These are phyloP conservation scores for Penicillium atrosanguineum DNA, from an alignment of 495 filamentous ascomycete genomes.

Conservation along the genomic window DNA sequence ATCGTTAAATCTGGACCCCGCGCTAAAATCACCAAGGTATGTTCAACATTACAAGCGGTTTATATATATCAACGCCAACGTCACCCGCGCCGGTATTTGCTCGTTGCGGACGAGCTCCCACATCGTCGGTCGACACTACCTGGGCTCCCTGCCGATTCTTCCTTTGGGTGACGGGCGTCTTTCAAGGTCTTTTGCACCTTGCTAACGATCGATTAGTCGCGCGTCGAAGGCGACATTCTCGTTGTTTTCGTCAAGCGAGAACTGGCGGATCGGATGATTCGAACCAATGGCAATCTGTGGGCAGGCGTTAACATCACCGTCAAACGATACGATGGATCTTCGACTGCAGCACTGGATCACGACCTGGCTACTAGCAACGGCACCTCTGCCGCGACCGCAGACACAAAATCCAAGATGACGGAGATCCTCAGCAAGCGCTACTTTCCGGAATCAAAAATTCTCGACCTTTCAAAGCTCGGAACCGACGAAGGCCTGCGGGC, in stretches of 20 bases:
- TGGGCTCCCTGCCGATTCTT: constrained; percentile 33
- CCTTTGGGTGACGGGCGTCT: constrained; percentile 47
- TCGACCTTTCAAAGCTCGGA: constrained; percentile 74
- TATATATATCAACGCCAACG: constrained; percentile 49
- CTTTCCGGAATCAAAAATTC: constrained; percentile 62
- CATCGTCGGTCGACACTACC: constrained; percentile 54
- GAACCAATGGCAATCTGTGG: constrained; percentile 62
- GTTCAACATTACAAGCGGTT: constrained; percentile 54
- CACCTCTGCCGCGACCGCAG: constrained; percentile 37
- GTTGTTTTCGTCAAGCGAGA: constrained; percentile 65
- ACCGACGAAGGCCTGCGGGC: constrained; percentile 62
- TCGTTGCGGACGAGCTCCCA: constrained; percentile 57
- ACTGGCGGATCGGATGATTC: constrained; percentile 57
- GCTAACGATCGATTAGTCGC: constrained; percentile 73
- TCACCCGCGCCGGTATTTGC: constrained; percentile 51
- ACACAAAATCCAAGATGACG: constrained; percentile 45
- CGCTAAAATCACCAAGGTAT: constrained; percentile 82
- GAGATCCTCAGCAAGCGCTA: constrained; percentile 73
- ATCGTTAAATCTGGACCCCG: constrained; percentile 47
- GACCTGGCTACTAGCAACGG: constrained; percentile 25
- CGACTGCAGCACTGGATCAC: constrained; percentile 19
- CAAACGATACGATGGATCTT: constrained; percentile 31
- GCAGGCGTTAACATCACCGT: constrained; percentile 61
- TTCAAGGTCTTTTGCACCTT: constrained; percentile 57
- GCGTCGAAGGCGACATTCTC: constrained; percentile 64